phyloP scores from a whole-genome alignment of 208 protist species.

The Borovskyia barvae region DNA sequence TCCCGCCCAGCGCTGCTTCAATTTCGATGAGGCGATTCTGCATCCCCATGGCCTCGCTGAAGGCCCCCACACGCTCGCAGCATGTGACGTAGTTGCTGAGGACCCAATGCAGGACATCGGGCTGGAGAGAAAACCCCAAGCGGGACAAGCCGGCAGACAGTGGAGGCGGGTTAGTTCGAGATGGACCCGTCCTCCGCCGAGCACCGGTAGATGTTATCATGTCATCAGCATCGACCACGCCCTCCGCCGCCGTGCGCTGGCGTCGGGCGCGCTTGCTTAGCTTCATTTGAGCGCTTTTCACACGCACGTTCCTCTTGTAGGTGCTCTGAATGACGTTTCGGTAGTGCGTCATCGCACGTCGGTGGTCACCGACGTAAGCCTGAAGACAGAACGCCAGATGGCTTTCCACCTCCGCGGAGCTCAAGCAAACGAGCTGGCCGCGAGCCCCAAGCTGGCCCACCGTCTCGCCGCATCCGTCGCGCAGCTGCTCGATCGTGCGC shows the following conservation, averaged over 20 bases:
- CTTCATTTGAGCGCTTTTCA: slow-evolving; percentile 17
- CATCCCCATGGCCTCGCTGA: slow-evolving; percentile 40
- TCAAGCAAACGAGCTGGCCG: slow-evolving; percentile 30
- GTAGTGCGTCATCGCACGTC: slow-evolving; percentile 65
- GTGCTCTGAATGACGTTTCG: slow-evolving; percentile 27
- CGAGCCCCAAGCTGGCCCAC: slow-evolving; percentile 26
- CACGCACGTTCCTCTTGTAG: slow-evolving; percentile 1
- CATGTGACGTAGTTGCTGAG: slow-evolving; percentile 67
- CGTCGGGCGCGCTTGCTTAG: slow-evolving; percentile 16
- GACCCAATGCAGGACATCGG: slow-evolving; percentile 58
- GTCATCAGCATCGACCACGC: not conserved
- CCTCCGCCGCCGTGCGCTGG: slow-evolving; percentile 9
- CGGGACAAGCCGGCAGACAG: not conserved
- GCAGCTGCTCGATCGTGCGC: slow-evolving; percentile 45
- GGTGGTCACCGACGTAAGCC: slow-evolving; percentile 65
- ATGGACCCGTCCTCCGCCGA: not conserved
- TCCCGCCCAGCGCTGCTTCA: slow-evolving; percentile 40
- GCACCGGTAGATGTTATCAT: not conserved
- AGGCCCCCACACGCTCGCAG: slow-evolving; percentile 54
- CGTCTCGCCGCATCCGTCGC: slow-evolving; percentile 6
- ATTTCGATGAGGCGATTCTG: slow-evolving; percentile 59
- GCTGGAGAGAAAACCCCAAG: slow-evolving; percentile 22
- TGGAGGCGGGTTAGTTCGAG: too few relatives aligned
- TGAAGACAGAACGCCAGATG: slow-evolving; percentile 73
- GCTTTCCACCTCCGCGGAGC: slow-evolving; percentile 52